Evolutionary conservation across 768 basidiomycete species (phyloP).

Genomic region (Calvatia gigantea): DNA sequence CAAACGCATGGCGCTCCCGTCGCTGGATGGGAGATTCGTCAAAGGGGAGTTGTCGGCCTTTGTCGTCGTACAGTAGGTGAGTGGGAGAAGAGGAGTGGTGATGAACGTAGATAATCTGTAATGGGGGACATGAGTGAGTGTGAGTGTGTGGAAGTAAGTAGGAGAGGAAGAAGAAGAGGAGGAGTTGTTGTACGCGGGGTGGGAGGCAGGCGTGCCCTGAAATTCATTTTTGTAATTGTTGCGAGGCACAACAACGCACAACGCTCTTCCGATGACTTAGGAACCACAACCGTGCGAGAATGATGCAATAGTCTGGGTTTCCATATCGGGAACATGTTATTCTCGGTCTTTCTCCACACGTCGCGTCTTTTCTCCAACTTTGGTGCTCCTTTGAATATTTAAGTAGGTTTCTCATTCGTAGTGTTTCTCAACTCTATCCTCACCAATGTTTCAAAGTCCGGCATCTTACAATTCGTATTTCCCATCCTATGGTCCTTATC

Average conservation of each 20-base stretch:
- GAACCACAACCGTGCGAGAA: too few species aligned
- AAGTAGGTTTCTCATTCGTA: too few species aligned
- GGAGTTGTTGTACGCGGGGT: slow-evolving; percentile 10
- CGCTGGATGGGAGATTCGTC: slow-evolving; percentile 44
- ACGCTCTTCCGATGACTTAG: slow-evolving; percentile 16
- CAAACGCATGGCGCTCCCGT: slow-evolving; percentile 48
- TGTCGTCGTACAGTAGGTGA: slow-evolving; percentile 33
- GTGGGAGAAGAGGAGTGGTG: slow-evolving; percentile 24
- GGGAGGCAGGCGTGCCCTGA: too few species aligned
- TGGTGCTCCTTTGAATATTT: too few species aligned
- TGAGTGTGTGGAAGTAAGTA: too few species aligned
- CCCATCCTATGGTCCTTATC: slow-evolving; percentile 15
- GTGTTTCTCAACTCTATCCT: too few species aligned
- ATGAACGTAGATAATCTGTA: slow-evolving; percentile 23
- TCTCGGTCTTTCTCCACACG: background rate
- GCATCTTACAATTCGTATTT: slow-evolving; percentile 19
- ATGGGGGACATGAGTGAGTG: slow-evolving; percentile 21
- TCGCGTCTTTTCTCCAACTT: background rate
- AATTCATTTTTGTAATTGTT: slow-evolving; percentile 8
- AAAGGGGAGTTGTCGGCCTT: slow-evolving; percentile 41
- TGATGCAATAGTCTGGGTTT: too few species aligned
- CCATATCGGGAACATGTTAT: background rate
- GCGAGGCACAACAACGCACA: slow-evolving; percentile 9
- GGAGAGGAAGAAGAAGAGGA: slow-evolving; percentile 1
- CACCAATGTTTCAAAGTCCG: background rate